phyloP scores from a whole-genome alignment of 345 rosid species.

The Anacardium occidentale region DNA sequence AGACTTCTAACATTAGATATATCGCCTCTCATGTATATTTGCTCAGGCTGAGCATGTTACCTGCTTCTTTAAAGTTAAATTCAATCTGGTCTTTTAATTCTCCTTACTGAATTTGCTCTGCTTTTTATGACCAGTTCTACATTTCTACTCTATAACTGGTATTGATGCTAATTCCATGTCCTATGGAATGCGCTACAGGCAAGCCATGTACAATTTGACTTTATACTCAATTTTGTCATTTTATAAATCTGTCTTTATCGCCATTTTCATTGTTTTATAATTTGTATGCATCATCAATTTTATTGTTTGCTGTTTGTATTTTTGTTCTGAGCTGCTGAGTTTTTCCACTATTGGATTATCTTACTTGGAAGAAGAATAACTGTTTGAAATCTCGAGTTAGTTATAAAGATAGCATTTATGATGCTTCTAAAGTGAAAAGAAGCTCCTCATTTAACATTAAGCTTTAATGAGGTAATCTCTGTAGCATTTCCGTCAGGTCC shows the following conservation, averaged over 20 bases:
- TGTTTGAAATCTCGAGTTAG: background rate
- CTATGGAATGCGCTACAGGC: background rate
- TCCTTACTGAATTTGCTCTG: background rate
- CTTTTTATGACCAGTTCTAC: background rate
- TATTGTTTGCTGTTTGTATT: background rate
- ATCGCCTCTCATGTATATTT: too few species aligned
- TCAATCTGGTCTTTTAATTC: background rate
- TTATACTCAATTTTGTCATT: background rate
- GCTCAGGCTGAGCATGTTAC: too few species aligned
- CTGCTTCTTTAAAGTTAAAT: background rate
- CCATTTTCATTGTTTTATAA: too few species aligned
- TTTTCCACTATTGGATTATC: background rate
- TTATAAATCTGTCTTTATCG: background rate
- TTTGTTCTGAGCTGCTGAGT: background rate
- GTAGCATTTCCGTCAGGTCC: background rate
- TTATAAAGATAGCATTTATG: background rate
- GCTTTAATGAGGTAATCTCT: background rate
- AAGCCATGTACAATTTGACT: background rate
- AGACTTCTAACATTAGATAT: too few species aligned
- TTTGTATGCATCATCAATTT: background rate
- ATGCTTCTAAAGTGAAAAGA: background rate
- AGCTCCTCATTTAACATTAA: background rate
- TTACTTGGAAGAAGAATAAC: background rate
- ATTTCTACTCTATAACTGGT: background rate
- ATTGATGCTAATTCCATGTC: background rate